These are phyloP conservation scores for Colletotrichum tabaci DNA, from an alignment of 2,329 filamentous ascomycete genomes.

Conservation along the genomic window DNA sequence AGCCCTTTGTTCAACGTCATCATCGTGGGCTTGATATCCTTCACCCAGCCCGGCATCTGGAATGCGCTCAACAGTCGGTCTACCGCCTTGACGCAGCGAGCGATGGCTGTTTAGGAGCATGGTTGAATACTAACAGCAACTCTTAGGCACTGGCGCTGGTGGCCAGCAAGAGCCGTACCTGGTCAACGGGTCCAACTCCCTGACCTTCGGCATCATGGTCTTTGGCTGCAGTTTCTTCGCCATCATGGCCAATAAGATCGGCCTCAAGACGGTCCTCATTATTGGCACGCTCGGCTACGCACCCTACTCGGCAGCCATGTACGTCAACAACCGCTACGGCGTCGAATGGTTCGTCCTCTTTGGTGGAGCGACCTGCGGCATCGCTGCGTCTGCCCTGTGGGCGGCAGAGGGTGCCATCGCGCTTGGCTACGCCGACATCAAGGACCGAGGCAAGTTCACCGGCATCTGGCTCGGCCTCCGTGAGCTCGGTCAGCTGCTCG, in stretches of 20 bases:
- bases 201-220: constrained; percentile 74
- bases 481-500: constrained; percentile 67
- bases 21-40: constrained; percentile 59
- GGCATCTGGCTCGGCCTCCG: constrained; percentile 69
- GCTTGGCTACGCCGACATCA: constrained; percentile 51
- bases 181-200: constrained; percentile 78
- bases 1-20: constrained; percentile 63
- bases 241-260: constrained; percentile 56
- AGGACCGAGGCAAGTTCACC: constrained; percentile 61
- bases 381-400: constrained; percentile 56
- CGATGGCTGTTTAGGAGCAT: too few species aligned
- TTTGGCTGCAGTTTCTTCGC: constrained; percentile 58
- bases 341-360: constrained; percentile 61
- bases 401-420: constrained; percentile 53
- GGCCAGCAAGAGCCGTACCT: constrained; percentile 76
- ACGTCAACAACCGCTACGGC: constrained; percentile 61
- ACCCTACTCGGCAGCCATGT: constrained; percentile 59
- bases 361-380: constrained; percentile 58
- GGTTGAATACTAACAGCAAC: neutral
- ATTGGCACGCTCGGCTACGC: constrained; percentile 61
- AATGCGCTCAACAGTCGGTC: constrained; percentile 59
- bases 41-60: constrained; percentile 64
- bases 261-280: constrained; percentile 54
- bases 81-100: too few species aligned
- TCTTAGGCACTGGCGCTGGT: constrained; percentile 68